Percentiles rank a stretch among this genome's conserved stretches.
Conservation (phyloP, 2,329 filamentous ascomycete species). For the Ophiostoma sp. region DNA sequence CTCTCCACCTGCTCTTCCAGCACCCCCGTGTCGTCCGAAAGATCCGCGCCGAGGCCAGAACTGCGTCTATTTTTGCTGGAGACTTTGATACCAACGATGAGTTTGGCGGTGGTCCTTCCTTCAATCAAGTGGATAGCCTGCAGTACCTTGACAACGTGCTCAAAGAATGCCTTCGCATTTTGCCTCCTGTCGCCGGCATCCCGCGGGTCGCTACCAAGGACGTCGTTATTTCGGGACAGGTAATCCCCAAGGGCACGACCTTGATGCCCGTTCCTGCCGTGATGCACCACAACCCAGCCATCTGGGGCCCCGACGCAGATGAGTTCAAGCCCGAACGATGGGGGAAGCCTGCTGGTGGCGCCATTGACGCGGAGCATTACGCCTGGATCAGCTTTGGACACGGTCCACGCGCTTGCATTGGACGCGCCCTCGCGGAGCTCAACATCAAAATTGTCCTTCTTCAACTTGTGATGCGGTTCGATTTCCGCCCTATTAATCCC, state of each 20-base stretch:
- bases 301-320: constrained; percentile 30
- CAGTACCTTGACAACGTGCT: constrained; percentile 36
- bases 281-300: constrained; percentile 25
- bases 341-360: constrained; percentile 27
- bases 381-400: constrained; percentile 37
- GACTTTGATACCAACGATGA: neutral
- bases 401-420: constrained; percentile 38
- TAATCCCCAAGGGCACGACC: constrained; percentile 29
- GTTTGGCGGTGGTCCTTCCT: neutral
- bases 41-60: constrained; percentile 24
- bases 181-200: constrained; percentile 31
- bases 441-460: constrained; percentile 38
- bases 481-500: neutral
- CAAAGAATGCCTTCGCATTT: constrained; percentile 29
- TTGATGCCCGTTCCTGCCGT: constrained; percentile 28
- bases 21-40: constrained; percentile 34
- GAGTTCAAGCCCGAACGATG: constrained; percentile 28
- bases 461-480: constrained; percentile 33
- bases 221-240: constrained; percentile 27
- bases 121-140: constrained; percentile 26
- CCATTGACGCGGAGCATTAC: constrained; percentile 29
- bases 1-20: constrained; percentile 32
- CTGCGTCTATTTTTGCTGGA: neutral
- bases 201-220: constrained; percentile 25
- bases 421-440: constrained; percentile 34